phyloP scores from a whole-genome alignment of 2,329 filamentous ascomycete genomes.

The Colletotrichum scovillei region DNA sequence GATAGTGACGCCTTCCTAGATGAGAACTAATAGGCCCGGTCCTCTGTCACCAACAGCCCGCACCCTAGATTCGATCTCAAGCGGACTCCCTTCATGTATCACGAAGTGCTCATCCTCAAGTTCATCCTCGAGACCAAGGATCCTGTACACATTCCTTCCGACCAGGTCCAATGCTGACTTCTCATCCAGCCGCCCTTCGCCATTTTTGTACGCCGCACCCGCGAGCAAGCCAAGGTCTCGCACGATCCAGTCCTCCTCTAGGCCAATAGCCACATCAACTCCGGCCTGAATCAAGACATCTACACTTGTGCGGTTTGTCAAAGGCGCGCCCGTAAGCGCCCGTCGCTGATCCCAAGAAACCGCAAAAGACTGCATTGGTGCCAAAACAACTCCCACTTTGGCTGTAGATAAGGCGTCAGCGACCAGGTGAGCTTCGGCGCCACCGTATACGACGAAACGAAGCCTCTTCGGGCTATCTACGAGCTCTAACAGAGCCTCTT shows the following conservation, averaged over 20 bases:
- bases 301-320: slow-evolving; percentile 72
- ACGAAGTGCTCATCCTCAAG: slow-evolving; percentile 57
- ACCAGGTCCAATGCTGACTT: slow-evolving; percentile 67
- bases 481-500: slow-evolving; percentile 48
- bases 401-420: slow-evolving; percentile 68
- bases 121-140: slow-evolving; percentile 60
- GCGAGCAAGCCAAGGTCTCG: slow-evolving; percentile 70
- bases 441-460: slow-evolving; percentile 68
- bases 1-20: too few relatives aligned
- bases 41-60: slow-evolving; percentile 60
- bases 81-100: slow-evolving; percentile 72
- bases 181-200: slow-evolving; percentile 64
- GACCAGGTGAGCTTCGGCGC: slow-evolving; percentile 70
- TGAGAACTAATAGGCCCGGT: neutral
- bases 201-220: slow-evolving; percentile 68
- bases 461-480: slow-evolving; percentile 43
- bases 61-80: slow-evolving; percentile 68
- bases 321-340: slow-evolving; percentile 71
- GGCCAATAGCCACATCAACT: slow-evolving; percentile 67
- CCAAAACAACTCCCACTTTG: slow-evolving; percentile 68
- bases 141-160: slow-evolving; percentile 65
- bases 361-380: slow-evolving; percentile 67
- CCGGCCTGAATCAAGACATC: slow-evolving; percentile 68
- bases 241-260: slow-evolving; percentile 72
- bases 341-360: slow-evolving; percentile 70